A percentile compares a stretch with the other conserved stretches of the same genome.
Conservation (phyloP, 176 grass and related monocot species). For the Coix lacrymajobi region DNA sequence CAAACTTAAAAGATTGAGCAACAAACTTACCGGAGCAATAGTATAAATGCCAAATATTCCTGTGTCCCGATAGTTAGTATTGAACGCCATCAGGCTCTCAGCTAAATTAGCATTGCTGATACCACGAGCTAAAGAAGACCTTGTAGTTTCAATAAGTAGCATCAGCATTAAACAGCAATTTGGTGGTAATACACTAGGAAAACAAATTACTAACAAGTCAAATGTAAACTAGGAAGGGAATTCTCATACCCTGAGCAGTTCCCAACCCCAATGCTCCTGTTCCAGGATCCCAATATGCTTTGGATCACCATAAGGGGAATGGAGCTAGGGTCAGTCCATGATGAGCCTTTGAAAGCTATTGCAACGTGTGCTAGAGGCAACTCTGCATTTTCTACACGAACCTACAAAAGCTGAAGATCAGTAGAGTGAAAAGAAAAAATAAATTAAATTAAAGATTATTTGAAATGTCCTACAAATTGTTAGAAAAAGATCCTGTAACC, state of each 20-base stretch:
- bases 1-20: slow-evolving; percentile 17
- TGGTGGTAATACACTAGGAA: not conserved
- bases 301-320: slow-evolving; percentile 98
- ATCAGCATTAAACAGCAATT: slow-evolving; percentile 17
- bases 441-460: slow-evolving; percentile 17
- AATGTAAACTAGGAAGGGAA: not conserved
- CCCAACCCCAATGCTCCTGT: slow-evolving; percentile 57
- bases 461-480: slow-evolving; percentile 11
- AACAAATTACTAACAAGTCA: not conserved
- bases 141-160: slow-evolving; percentile 39
- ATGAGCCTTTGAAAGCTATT: slow-evolving; percentile 81
- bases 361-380: slow-evolving; percentile 71
- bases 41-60: slow-evolving; percentile 91
- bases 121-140: slow-evolving; percentile 84
- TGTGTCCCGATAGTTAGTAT: slow-evolving; percentile 89
- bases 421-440: not conserved
- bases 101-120: slow-evolving; percentile 73
- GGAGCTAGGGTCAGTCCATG: slow-evolving; percentile 79
- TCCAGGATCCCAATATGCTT: slow-evolving; percentile 88
- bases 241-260: slow-evolving; percentile 80
- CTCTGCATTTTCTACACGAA: slow-evolving; percentile 51
- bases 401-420: slow-evolving; percentile 38
- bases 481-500: slow-evolving; percentile 16
- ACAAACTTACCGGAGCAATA: slow-evolving; percentile 50
- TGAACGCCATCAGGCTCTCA: slow-evolving; percentile 85